Evolutionary conservation across 768 basidiomycete species (phyloP), one percentile per base, ranked within the genome.

Genomic region (Termitomyces sp.): DNA sequence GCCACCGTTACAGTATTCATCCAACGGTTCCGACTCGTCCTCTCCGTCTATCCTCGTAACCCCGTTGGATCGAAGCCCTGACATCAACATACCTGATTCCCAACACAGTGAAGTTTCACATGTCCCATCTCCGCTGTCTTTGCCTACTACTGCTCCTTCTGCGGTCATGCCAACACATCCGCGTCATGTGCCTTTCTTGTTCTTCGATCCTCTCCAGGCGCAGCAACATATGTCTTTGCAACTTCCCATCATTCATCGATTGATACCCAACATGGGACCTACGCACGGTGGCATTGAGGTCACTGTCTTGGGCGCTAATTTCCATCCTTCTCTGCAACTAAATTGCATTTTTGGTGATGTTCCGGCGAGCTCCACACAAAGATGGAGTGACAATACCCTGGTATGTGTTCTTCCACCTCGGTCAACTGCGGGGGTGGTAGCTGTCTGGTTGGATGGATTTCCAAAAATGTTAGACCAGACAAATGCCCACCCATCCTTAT

Each of bases 241-340:
- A 51, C 70, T 80, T 38, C 90, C 91, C 12, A 87, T 78, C 45
- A 93, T 94, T 54, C 90, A 92, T 63, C 84, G 90, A 6, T 80
- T 94, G 40, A 92, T 94, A 60, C 92, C 92, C 1, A 82, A 84
- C 52, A 77, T 80, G 56, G 92, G 94, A 12, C 93, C 93, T 10
- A 93, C 90, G 21, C 83, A 87, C 56, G 95, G 95, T 32, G 96
- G 96, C 1, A 93, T 92, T 60, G 93, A 97, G 70, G 88, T 99
- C 34, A 98, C 96, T 2, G 74, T 99, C 17, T 80, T 97, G 7
- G 97, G 97, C 9, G 84, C 88, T 51, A 91, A 94, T 68, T 98
- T 99, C 71, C 84, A 89, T 64, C 79, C 86, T 0, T 78, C 82
- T 42, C 68, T 87, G 51, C 82, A 83, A 59, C 73, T 91, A 26